Conservation (phyloP, 768 basidiomycete species). For the Exidia glandulosa region DNA sequence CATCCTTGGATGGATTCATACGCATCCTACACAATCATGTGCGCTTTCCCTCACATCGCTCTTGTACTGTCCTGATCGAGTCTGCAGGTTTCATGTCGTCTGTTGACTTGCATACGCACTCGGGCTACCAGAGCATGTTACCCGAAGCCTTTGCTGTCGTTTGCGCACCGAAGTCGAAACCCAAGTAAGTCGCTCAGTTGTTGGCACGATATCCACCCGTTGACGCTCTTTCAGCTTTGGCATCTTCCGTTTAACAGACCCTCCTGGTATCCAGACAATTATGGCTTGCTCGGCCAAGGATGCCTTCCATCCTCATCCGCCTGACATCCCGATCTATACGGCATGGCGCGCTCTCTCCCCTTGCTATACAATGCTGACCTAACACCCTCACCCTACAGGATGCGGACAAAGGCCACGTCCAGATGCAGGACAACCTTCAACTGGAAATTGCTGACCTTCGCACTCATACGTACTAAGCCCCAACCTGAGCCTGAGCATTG, state of each 20-base stretch:
- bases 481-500: too few relatives aligned
- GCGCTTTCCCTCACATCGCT: not conserved
- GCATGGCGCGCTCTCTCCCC: constrained; percentile 29
- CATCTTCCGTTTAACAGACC: constrained; percentile 83
- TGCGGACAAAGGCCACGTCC: constrained; percentile 76
- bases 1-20: constrained; percentile 92
- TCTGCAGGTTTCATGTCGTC: constrained; percentile 90
- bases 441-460: constrained; percentile 83
- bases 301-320: constrained; percentile 80
- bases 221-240: constrained; percentile 45
- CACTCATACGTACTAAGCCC: not conserved
- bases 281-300: constrained; percentile 56
- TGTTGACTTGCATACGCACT: constrained; percentile 85
- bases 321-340: constrained; percentile 68
- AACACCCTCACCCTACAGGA: constrained; percentile 34
- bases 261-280: constrained; percentile 67
- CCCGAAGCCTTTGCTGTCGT: constrained; percentile 91
- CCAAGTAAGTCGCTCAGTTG: constrained; percentile 40
- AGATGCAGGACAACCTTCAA: constrained; percentile 50
- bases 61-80: constrained; percentile 2
- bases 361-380: too few relatives aligned
- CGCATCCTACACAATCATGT: constrained; percentile 85
- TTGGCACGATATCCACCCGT: constrained; percentile 1
- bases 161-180: constrained; percentile 70
- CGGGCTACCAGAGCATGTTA: constrained; percentile 80